Percentiles rank a stretch among this genome's conserved stretches.
Conservation (phyloP, 495 filamentous ascomycete genomes). For the Penicillium simplicissimum region DNA sequence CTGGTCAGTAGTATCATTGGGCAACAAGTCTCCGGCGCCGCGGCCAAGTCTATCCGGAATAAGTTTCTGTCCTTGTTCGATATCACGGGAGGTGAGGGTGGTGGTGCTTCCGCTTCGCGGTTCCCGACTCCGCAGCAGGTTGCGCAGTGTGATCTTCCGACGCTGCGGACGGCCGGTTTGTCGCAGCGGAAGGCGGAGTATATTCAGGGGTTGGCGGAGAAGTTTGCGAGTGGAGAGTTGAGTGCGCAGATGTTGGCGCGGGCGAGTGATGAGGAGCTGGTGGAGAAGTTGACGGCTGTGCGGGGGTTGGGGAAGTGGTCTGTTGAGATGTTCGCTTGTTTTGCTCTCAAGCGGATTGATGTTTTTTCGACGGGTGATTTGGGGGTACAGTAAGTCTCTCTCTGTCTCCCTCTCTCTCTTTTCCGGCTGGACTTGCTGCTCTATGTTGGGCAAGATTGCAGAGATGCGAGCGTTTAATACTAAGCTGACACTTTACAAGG, state of each 20-base stretch:
- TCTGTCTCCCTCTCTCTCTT: conserved; percentile 22
- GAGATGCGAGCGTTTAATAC: neutral
- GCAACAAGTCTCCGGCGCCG: conserved; percentile 92
- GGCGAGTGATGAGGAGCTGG: conserved; percentile 81
- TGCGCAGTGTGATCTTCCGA: conserved; percentile 54
- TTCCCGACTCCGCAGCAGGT: conserved; percentile 84
- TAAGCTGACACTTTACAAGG: conserved; percentile 32
- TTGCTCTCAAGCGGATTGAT: conserved; percentile 87
- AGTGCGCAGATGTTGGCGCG: conserved; percentile 70
- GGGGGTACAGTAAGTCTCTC: conserved; percentile 73
- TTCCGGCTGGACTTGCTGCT: neutral
- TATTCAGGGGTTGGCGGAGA: conserved; percentile 77
- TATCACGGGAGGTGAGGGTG: conserved; percentile 17
- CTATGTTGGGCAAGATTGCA: neutral
- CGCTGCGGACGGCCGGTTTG: conserved; percentile 79
- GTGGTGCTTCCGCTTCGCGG: conserved; percentile 19
- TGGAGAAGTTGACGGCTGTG: conserved; percentile 80
- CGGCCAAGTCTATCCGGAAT: conserved; percentile 81
- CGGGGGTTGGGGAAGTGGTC: conserved; percentile 87
- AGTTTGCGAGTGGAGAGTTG: conserved; percentile 74
- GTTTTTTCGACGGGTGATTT: conserved; percentile 92
- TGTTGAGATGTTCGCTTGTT: conserved; percentile 96
- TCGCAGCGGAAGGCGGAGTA: conserved; percentile 96
- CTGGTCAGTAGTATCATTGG: conserved; percentile 86
- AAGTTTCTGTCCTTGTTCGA: conserved; percentile 83